These are phyloP conservation scores for Cyberlindnera mycetangii DNA, from an alignment of 805 yeast species.

Conservation along the genomic window DNA sequence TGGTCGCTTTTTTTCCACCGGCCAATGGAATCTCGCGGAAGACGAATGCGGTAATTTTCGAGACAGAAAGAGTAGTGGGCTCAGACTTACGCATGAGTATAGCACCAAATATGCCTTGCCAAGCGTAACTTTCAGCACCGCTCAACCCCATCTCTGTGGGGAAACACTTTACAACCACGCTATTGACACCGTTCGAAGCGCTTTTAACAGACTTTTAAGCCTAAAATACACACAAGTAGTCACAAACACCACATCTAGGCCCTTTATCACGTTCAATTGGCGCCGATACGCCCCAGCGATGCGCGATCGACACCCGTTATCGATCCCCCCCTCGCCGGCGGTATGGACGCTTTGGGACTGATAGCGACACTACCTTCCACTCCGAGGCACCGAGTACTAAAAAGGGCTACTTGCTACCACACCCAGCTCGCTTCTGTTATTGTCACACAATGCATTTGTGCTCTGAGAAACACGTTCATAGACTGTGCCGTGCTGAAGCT, in stretches of 20 bases:
- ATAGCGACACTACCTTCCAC: neutral
- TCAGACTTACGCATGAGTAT: neutral
- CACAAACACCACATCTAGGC: no score
- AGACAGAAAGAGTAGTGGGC: neutral
- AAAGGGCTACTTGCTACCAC: neutral
- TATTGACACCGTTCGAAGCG: neutral
- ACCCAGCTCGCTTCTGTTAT: neutral
- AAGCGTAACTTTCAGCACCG: conserved; percentile 1
- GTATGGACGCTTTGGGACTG: neutral
- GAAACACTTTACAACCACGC: neutral
- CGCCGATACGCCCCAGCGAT: no score
- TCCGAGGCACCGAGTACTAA: neutral
- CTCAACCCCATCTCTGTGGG: neutral
- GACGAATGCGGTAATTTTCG: conserved; percentile 5
- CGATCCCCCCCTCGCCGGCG: neutral
- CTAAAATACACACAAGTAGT: no score
- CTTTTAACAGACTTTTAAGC: no score
- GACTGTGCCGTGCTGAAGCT: conserved; percentile 1
- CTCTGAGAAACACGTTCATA: conserved; percentile 8
- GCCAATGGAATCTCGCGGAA: neutral
- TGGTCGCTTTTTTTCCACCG: conserved; percentile 2
- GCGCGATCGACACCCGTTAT: no score
- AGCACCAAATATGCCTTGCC: neutral
- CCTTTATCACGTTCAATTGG: no score
- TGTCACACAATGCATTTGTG: neutral